These are phyloP conservation scores for Betula pendula DNA, from an alignment of 306 rosid species.

Conservation along the genomic window DNA sequence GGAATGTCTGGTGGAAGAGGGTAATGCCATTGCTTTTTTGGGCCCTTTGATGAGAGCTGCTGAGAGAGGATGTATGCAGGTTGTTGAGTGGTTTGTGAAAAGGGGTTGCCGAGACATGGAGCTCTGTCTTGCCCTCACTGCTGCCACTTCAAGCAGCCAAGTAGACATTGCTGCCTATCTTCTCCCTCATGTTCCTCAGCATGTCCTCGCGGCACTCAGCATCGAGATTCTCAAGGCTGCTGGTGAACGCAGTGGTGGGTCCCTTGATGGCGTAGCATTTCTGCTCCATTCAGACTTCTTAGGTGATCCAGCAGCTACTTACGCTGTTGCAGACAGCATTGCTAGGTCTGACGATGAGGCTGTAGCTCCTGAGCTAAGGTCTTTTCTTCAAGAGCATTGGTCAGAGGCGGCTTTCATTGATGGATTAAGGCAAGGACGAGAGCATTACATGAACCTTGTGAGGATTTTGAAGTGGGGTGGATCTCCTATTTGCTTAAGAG, in stretches of 20 bases:
- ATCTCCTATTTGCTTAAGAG: conserved; percentile 75
- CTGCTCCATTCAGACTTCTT: conserved; percentile 81
- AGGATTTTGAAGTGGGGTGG: conserved; percentile 75
- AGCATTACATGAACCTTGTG: conserved; percentile 63
- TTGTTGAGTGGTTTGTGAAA: conserved; percentile 88
- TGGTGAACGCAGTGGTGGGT: conserved; percentile 79
- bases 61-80: conserved; percentile 83
- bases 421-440: conserved; percentile 65
- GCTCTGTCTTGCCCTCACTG: conserved; percentile 90
- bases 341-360: conserved; percentile 68
- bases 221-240: conserved; percentile 87
- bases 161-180: conserved; percentile 68
- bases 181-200: conserved; percentile 84
- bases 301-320: conserved; percentile 79
- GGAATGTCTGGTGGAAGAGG: conserved; percentile 94
- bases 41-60: conserved; percentile 97
- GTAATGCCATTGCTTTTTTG: conserved; percentile 80
- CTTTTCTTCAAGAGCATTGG: conserved; percentile 77
- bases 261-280: conserved; percentile 83
- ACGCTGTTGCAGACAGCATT: conserved; percentile 78
- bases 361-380: conserved; percentile 69
- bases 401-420: conserved; percentile 67
- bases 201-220: conserved; percentile 74
- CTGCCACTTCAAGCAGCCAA: conserved; percentile 92
- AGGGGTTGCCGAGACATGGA: conserved; percentile 91